A percentile compares a stretch with the other conserved stretches of the same genome.
Evolutionary conservation across 768 basidiomycete species (phyloP).

Genomic region (Collybiopsis confluens): DNA sequence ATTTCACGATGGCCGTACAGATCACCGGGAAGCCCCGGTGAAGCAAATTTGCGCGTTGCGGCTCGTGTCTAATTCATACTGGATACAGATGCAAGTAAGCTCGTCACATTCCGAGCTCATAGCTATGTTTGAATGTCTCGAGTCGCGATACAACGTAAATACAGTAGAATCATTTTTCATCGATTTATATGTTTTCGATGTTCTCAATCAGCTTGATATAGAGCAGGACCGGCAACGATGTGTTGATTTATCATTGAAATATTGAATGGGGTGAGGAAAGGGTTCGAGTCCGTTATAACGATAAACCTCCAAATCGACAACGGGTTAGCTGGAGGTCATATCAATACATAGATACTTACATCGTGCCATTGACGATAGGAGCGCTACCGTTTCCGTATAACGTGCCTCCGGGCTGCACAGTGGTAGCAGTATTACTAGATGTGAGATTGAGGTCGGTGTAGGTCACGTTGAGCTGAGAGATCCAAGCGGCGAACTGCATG

Average conservation of each 20-base stretch:
- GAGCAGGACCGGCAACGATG: constrained; percentile 52
- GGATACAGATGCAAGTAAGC: no score
- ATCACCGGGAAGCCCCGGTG: no score
- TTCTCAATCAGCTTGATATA: constrained; percentile 41
- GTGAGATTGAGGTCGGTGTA: constrained; percentile 21
- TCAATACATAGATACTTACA: constrained; percentile 30
- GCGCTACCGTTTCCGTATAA: constrained; percentile 37
- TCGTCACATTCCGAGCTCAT: no score
- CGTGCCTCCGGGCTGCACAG: constrained; percentile 43
- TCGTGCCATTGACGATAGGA: constrained; percentile 49
- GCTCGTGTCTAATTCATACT: no score
- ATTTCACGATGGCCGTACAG: no score
- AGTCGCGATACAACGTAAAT: no score
- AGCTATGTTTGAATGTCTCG: no score
- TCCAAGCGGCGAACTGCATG: constrained; percentile 50
- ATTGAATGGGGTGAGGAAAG: constrained; percentile 57
- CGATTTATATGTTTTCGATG: no score
- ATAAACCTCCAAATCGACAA: constrained; percentile 34
- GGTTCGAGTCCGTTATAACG: constrained; percentile 42
- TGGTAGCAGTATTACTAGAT: constrained; percentile 38
- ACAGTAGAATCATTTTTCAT: no score
- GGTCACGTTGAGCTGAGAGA: constrained; percentile 58
- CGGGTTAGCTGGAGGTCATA: neutral
- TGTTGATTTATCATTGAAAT: constrained; percentile 45
- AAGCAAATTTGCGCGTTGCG: no score